These are phyloP conservation scores for Ligustrum vulgare DNA, from an alignment of 257 asterid genomes.

Conservation along the genomic window DNA sequence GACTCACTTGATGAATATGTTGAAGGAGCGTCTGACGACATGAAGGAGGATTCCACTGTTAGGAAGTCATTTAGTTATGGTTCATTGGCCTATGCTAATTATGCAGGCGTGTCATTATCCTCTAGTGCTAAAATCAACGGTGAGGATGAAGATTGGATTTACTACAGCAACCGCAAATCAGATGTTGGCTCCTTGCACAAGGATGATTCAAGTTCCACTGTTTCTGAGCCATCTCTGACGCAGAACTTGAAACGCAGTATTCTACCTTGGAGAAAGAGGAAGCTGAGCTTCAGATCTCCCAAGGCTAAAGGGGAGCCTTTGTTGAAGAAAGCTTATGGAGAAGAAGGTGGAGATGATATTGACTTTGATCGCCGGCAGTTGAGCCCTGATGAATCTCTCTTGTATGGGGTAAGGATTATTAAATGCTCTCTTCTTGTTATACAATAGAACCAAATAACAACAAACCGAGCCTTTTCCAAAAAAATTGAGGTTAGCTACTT, in stretches of 20 bases:
- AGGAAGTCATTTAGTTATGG: conserved; percentile 93
- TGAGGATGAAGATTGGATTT: conserved; percentile 80
- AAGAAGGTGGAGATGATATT: conserved; percentile 98
- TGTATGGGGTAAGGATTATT: conserved; percentile 63
- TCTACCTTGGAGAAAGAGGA: conserved; percentile 92
- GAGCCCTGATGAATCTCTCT: conserved; percentile 69
- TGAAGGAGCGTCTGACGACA: conserved; percentile 71
- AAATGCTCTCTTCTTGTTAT: not conserved
- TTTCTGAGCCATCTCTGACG: conserved; percentile 43
- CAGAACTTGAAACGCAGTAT: conserved; percentile 76
- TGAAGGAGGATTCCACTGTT: conserved; percentile 51
- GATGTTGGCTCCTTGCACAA: conserved; percentile 57
- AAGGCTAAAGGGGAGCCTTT: conserved; percentile 92
- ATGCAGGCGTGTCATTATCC: conserved; percentile 62
- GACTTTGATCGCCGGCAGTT: conserved; percentile 94
- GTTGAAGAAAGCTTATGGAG: conserved; percentile 82
- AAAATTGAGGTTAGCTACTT: not conserved
- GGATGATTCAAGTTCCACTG: conserved; percentile 35
- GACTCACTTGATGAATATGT: conserved; percentile 73
- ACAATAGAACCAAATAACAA: not conserved
- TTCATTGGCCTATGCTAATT: conserved; percentile 75
- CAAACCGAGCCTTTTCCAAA: not conserved
- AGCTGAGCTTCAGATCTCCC: conserved; percentile 86
- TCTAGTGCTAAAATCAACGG: conserved; percentile 51
- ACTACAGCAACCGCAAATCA: conserved; percentile 83